Evolutionary conservation across 305 asterid species (phyloP).

Genomic region (Plantago rigida): DNA sequence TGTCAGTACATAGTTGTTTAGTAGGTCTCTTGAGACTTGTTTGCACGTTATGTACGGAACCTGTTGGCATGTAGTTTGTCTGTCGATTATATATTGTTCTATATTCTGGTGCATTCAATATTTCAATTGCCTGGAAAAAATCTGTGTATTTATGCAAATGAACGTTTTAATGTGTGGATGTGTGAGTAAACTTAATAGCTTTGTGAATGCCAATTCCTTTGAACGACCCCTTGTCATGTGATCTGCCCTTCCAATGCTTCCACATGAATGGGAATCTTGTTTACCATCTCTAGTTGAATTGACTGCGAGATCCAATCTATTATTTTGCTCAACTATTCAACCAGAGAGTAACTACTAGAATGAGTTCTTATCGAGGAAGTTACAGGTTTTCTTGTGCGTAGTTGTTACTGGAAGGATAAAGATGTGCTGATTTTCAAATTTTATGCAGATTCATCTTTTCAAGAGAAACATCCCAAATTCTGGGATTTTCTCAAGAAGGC

Average conservation of each 20-base stretch:
- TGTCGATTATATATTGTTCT: not conserved
- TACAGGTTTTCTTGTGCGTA: slow-evolving; percentile 18
- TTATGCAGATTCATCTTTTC: slow-evolving; percentile 71
- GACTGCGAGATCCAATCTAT: not conserved
- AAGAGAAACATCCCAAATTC: slow-evolving; percentile 61
- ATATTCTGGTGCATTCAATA: not conserved
- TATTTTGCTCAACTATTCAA: not conserved
- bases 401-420: slow-evolving; percentile 22
- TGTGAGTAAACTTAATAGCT: slow-evolving; percentile 7
- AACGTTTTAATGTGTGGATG: not conserved
- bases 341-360: slow-evolving; percentile 1
- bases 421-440: slow-evolving; percentile 29
- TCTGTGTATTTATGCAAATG: not conserved
- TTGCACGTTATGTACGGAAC: not conserved
- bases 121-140: not conserved
- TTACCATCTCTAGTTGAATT: slow-evolving; percentile 11
- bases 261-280: slow-evolving; percentile 12
- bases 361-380: slow-evolving; percentile 7
- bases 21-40: not conserved
- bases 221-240: not conserved
- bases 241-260: slow-evolving; percentile 6
- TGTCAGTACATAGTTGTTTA: not conserved
- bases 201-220: not conserved
- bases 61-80: slow-evolving; percentile 1
- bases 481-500: slow-evolving; percentile 71